A percentile compares a stretch with the other conserved stretches of the same genome.
phyloP scores from a whole-genome alignment of 2,329 filamentous ascomycete genomes.

The Colletotrichum tropicicola region DNA sequence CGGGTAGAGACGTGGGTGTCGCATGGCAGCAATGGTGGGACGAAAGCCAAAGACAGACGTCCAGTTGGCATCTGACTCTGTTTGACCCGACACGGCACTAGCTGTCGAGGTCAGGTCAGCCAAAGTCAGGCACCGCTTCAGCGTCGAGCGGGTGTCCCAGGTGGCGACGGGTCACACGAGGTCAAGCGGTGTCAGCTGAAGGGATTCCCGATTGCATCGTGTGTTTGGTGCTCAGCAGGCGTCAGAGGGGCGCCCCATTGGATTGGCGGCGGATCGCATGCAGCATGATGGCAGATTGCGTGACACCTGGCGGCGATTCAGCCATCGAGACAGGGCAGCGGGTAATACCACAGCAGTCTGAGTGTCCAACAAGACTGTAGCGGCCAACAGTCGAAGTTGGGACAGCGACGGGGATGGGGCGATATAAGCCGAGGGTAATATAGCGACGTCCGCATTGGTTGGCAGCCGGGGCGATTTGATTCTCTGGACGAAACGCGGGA shows the following conservation, averaged over 20 bases:
- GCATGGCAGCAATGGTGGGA: neutral
- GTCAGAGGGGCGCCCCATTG: neutral
- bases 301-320: conserved; percentile 19
- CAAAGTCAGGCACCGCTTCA: conserved; percentile 3
- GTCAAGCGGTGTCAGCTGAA: conserved; percentile 1
- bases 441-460: neutral
- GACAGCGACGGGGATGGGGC: neutral
- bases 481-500: conserved; percentile 29
- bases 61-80: conserved; percentile 4
- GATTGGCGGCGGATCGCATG: conserved; percentile 23
- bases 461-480: neutral
- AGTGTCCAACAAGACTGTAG: no score
- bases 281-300: conserved; percentile 20
- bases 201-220: neutral
- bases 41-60: conserved; percentile 10
- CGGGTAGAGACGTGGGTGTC: neutral
- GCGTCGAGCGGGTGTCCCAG: neutral
- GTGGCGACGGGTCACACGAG: conserved; percentile 8
- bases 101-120: neutral
- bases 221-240: conserved; percentile 1
- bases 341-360: no score
- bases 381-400: neutral
- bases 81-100: neutral
- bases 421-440: conserved; percentile 10
- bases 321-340: conserved; percentile 1